Conservation (phyloP, 345 rosid genomes). For the Dovyalis caffra region DNA sequence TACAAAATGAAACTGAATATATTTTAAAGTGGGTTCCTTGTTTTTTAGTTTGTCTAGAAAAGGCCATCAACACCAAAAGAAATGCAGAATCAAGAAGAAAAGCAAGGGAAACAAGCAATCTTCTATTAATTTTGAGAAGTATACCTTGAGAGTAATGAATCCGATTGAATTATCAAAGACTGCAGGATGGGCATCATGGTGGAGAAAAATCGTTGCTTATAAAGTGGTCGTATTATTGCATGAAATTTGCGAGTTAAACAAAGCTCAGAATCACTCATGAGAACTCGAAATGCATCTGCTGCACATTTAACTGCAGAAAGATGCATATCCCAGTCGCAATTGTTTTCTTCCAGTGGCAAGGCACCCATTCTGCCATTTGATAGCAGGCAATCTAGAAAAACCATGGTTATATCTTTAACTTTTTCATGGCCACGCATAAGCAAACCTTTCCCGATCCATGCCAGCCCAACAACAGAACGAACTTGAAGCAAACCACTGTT, state of each 20-base stretch:
- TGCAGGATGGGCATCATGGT: constrained; percentile 64
- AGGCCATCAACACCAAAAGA: constrained; percentile 9
- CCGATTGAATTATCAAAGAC: constrained; percentile 51
- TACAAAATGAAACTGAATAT: too few relatives aligned
- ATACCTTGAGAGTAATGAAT: constrained; percentile 57
- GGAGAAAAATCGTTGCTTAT: constrained; percentile 85
- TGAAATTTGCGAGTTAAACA: constrained; percentile 68
- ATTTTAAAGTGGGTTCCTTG: too few relatives aligned
- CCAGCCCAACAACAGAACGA: constrained; percentile 66
- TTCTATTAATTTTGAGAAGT: constrained; percentile 1
- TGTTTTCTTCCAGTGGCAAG: constrained; percentile 14
- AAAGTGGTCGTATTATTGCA: constrained; percentile 79
- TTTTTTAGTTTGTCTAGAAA: constrained; percentile 2
- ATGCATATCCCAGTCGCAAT: constrained; percentile 23
- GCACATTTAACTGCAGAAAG: constrained; percentile 55
- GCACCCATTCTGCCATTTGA: constrained; percentile 29
- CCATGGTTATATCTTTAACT: constrained; percentile 55
- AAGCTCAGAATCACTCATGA: constrained; percentile 70
- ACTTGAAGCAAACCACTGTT: constrained; percentile 43
- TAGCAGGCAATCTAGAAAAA: constrained; percentile 58
- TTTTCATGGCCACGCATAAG: constrained; percentile 85
- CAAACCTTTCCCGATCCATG: constrained; percentile 95
- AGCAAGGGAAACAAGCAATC: neutral
- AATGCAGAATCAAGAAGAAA: constrained; percentile 2
- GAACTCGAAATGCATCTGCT: constrained; percentile 80